Conservation (phyloP, 2,329 filamentous ascomycete genomes). For the Monilinia polystroma region DNA sequence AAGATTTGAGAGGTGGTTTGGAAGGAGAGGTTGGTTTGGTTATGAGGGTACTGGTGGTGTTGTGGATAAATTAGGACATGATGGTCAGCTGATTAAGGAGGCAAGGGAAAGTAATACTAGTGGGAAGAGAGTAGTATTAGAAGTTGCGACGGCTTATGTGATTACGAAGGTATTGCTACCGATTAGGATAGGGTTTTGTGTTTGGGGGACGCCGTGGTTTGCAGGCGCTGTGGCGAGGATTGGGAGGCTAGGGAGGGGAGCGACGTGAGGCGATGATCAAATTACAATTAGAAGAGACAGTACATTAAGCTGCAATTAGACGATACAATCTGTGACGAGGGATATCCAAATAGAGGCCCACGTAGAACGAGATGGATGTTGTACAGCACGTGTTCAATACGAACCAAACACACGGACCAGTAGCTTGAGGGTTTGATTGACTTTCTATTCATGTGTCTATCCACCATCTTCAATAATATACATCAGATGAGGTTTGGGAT, state of each 20-base stretch:
- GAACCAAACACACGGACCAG: not conserved
- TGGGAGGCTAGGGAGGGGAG: conserved; percentile 36
- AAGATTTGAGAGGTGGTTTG: conserved; percentile 75
- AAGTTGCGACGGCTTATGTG: conserved; percentile 85
- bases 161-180: conserved; percentile 85
- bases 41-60: conserved; percentile 42
- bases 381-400: not conserved
- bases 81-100: conserved; percentile 39
- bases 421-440: not conserved
- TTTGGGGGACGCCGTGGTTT: conserved; percentile 93
- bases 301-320: not conserved
- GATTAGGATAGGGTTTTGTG: conserved; percentile 70
- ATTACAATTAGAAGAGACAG: not conserved
- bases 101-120: conserved; percentile 35
- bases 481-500: not conserved
- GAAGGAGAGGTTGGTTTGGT: conserved; percentile 77
- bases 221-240: conserved; percentile 61
- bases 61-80: conserved; percentile 18
- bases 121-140: conserved; percentile 49
- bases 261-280: conserved; percentile 8
- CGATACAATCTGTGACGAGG: not conserved
- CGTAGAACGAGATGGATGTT: not conserved
- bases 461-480: conserved; percentile 1
- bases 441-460: conserved; percentile 6
- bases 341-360: not conserved